Base-by-base conservation (phyloP, 768 basidiomycete genomes). In the Termitomyces sp. region DNA sequence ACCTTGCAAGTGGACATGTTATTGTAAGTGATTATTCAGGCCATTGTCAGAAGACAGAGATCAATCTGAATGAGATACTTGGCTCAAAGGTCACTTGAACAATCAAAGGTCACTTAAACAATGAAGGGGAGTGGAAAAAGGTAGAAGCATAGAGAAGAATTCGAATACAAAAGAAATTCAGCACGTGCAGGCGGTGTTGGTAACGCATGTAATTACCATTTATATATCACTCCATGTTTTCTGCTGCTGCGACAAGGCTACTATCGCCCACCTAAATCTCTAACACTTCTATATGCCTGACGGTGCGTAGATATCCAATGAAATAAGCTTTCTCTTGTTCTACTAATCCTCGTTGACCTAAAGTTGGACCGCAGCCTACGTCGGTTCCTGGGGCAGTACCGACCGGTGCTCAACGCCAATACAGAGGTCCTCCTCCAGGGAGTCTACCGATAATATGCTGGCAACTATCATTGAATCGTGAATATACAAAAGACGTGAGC, bases 381-480 rank as follows among this genome's bases (percentile, higher is more conserved):
- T 29, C 58, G 12, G 34, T 47, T 45, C 20, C 47, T 36, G 45
- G 53, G 56, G 20, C 56, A 36, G 10, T 9, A 49, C 57, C 46
- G 11, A 43, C n/a, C 20, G 42, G n/a, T 31, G 43, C 25, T 48
- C 56, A 60, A 36, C 48, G 58, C 25, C 62, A 57, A 34, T 56
- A 65, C 55, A 60, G 61, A 53, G 59, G 56, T 2, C 64, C 64
- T 40, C 59, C 61, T 14, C 45, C 59, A 17, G 64, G 61, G 11
- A 58, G 51, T 29, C 54, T 65, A 8, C 87, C 87, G 11, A 84
- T 91, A 63, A 80, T 92, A 32, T 86, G 89, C 29, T 92, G 89
- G 89, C 90, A 91, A 86, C 75, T 92, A 55, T 88, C 87, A 5
- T 73, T 90, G 69, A 91, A 91, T 66, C 79, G 89, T 58, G 88